Evolutionary conservation across 2,329 filamentous ascomycete species (phyloP), one percentile per base, ranked within the genome.

Genomic region (Diaporthe sp.): DNA sequence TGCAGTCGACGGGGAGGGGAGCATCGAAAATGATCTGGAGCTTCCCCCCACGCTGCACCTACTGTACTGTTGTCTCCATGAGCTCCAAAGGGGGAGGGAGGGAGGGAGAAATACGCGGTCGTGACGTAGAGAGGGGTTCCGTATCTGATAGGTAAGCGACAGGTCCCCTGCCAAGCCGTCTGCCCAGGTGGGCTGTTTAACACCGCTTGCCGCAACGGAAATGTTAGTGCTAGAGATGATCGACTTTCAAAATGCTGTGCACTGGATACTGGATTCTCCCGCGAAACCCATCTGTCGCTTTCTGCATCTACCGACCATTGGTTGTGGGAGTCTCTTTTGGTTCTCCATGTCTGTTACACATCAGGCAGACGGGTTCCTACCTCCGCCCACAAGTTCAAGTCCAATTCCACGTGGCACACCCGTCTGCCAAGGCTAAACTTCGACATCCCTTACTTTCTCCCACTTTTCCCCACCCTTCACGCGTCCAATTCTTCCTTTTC

Each of bases 221-320:
- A 47, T 47, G 40, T 33, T 64, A 12, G 7, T 30, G 47, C 13
- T 17, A 33, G 25, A 30, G 19, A 25, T 50, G 28, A 52, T 67
- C 19, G 61, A 52, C 61, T 67, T 35, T 66, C 40, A 50, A 67
- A 61, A 61, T 61, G 57, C 57, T 61, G 55, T 58, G 38, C 25
- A 12, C 17, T 9, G 42, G 4, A 25, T 47, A 64, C 60, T 64
- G 60, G 28, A 35, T 40, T 40, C 55, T 60, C 22, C 12, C 33
- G 22, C 35, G 33, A 60, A 38, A 33, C 33, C 30, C 55, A 40
- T 60, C 55, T 60, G 42, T 4, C 42, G 17, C 9, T 42, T 10
- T 38, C 5, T 10, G 5, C 35, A 38, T 38, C 35, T 38, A 10
- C 35, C 35, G 5, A 38, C n/a, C n/a, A n/a, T n/a, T n/a, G n/a